Conservation (phyloP, 2,329 filamentous ascomycete species). For the Magnaporthiopsis incrustans region DNA sequence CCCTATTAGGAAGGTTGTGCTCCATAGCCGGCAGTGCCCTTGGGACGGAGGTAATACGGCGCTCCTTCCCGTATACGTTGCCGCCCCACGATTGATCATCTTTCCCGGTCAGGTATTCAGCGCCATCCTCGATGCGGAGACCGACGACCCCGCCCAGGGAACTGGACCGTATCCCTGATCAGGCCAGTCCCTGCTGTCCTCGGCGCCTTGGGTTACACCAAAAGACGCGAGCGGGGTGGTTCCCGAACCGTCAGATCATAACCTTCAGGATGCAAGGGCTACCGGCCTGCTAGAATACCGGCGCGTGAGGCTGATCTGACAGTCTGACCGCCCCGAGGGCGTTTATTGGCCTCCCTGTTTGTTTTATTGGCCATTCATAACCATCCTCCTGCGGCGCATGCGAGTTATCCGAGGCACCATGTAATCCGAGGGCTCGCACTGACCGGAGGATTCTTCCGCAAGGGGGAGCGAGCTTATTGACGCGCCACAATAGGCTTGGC, state of each 20-base stretch:
- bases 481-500: too few relatives aligned
- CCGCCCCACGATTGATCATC: background rate
- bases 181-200: slow-evolving; percentile 39
- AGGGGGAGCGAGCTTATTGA: background rate
- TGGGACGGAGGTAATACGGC: slow-evolving; percentile 28
- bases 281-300: background rate
- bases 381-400: background rate
- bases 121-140: slow-evolving; percentile 36
- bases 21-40: slow-evolving; percentile 42
- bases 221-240: slow-evolving; percentile 23
- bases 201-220: slow-evolving; percentile 37
- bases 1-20: slow-evolving; percentile 23
- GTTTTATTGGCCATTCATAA: too few relatives aligned
- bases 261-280: background rate
- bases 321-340: too few relatives aligned
- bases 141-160: slow-evolving; percentile 32
- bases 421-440: background rate
- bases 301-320: background rate
- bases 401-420: background rate
- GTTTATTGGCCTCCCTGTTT: background rate
- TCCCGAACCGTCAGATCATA: background rate
- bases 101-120: slow-evolving; percentile 30
- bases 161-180: slow-evolving; percentile 42
- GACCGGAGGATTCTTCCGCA: background rate
- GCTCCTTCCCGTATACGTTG: background rate